A percentile compares a stretch with the other conserved stretches of the same genome.
phyloP scores from a whole-genome alignment of 2,329 filamentous ascomycete genomes.

The Clathrospora elynae region DNA sequence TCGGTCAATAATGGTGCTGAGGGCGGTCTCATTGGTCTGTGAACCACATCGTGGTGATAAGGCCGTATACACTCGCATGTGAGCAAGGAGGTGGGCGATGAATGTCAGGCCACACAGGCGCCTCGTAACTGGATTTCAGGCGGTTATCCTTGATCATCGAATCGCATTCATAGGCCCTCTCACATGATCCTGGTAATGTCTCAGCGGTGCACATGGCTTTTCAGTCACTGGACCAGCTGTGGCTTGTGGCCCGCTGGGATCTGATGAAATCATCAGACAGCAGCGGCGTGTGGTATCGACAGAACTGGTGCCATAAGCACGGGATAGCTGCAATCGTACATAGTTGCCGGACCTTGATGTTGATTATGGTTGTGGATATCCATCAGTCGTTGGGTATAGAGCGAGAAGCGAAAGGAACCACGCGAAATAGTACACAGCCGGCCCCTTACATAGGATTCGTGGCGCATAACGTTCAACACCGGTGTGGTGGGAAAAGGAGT shows the following conservation, averaged over 20 bases:
- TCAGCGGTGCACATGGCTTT: conserved; percentile 16
- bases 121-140: conserved; percentile 4
- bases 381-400: too few relatives aligned
- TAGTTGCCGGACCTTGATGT: too few relatives aligned
- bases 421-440: too few relatives aligned
- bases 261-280: conserved; percentile 6
- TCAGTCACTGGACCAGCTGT: conserved; percentile 7
- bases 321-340: background rate
- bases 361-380: too few relatives aligned
- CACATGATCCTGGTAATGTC: conserved; percentile 13
- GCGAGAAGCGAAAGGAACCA: too few relatives aligned
- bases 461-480: too few relatives aligned
- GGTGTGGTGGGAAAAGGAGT: too few relatives aligned
- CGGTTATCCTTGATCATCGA: conserved; percentile 11
- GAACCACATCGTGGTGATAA: conserved; percentile 3
- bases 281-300: conserved; percentile 13
- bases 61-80: conserved; percentile 7
- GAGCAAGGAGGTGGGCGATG: conserved; percentile 2
- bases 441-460: too few relatives aligned
- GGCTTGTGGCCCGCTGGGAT: conserved; percentile 16
- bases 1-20: background rate
- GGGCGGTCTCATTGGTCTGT: conserved; percentile 9
- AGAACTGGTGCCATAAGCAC: conserved; percentile 10
- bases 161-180: conserved; percentile 2
- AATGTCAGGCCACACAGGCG: conserved; percentile 8